phyloP scores from a whole-genome alignment of 768 basidiomycete genomes.

The Mrakia gelida region DNA sequence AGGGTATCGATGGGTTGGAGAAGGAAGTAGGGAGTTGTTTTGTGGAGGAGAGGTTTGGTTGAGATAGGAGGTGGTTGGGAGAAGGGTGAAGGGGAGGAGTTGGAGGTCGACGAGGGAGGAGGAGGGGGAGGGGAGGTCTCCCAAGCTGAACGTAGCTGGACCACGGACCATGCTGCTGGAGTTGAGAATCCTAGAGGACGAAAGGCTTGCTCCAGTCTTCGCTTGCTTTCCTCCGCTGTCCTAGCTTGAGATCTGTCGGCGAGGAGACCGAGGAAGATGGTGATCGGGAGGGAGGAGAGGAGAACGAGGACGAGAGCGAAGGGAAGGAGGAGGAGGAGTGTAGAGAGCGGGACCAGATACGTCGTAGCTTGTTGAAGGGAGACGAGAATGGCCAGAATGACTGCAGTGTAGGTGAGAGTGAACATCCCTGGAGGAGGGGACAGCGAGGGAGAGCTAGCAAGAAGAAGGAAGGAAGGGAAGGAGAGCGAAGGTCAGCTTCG shows the following conservation, averaged over 20 bases:
- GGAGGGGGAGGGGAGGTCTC: constrained; percentile 65
- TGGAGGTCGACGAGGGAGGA: constrained; percentile 52
- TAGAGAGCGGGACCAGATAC: constrained; percentile 18
- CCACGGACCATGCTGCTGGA: constrained; percentile 90
- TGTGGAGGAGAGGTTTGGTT: constrained; percentile 55
- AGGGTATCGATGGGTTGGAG: constrained; percentile 74
- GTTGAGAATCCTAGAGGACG: constrained; percentile 80
- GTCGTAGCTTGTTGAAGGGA: constrained; percentile 18
- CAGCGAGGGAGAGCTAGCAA: neutral
- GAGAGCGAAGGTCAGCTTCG: neutral
- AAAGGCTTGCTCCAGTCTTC: constrained; percentile 50
- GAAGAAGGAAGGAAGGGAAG: neutral
- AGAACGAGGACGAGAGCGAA: constrained; percentile 5
- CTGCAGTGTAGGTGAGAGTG: neutral
- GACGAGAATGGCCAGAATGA: constrained; percentile 19
- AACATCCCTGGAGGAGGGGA: neutral
- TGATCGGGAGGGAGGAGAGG: constrained; percentile 13
- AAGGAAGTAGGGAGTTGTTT: constrained; percentile 56
- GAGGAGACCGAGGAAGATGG: constrained; percentile 8
- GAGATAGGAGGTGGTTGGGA: neutral
- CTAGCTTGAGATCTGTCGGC: neutral
- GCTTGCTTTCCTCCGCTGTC: neutral
- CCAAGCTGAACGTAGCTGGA: constrained; percentile 85
- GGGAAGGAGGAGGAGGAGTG: constrained; percentile 18
- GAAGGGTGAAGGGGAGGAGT: neutral